Base-by-base conservation (phyloP, 2,329 filamentous ascomycete species). In the Monilinia fructicola region DNA sequence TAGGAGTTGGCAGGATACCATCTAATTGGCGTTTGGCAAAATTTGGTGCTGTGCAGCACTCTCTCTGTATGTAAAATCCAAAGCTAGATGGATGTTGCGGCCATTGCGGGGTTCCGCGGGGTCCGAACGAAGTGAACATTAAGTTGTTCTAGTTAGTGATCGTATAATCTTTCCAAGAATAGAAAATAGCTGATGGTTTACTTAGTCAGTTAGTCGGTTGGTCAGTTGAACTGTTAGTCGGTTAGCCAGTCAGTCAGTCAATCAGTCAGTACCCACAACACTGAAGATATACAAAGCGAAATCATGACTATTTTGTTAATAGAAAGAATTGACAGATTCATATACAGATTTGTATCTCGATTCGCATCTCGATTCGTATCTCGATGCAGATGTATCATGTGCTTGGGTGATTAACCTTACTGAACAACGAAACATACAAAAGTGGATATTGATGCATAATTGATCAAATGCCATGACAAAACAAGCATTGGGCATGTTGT, bases 391-490 rank as follows among this genome's bases (percentile, higher is more conserved):
- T 54, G 52, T 21, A 54, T 10, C 28, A 35, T 35, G 28, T 31
- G 26, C 26, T 53, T 53, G 18, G 26, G 26, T 53, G 31, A 35
- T 35, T 35, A 35, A 35, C 31, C 35, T 54, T 54, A 54, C 9
- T 38, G 10, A 54, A 12, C 31, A 54, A 35, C 53, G 10, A 54
- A 31, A 54, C 7, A 31, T 54, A n/a, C 18, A 23, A 55, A 55
- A 55, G 31, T 40, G 53, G 53, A 55, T 55, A 23, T 16, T 23
- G 31, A 55, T 55, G 53, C 31, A 55, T 4, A 28, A 55, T 55
- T 40, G 35, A 55, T 55, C 7, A 40, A n/a, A 38, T 54, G 31
- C 18, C 21, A 54, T 38, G 11, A 2, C 21, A 54, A 38, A 38
- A 54, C 53, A 54, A 54, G 53, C 21, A 35, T 54, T 38, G 4